Evolutionary conservation across 1,284 basidiomycete species (phyloP).

Genomic region (Leccinum subrobustum): DNA sequence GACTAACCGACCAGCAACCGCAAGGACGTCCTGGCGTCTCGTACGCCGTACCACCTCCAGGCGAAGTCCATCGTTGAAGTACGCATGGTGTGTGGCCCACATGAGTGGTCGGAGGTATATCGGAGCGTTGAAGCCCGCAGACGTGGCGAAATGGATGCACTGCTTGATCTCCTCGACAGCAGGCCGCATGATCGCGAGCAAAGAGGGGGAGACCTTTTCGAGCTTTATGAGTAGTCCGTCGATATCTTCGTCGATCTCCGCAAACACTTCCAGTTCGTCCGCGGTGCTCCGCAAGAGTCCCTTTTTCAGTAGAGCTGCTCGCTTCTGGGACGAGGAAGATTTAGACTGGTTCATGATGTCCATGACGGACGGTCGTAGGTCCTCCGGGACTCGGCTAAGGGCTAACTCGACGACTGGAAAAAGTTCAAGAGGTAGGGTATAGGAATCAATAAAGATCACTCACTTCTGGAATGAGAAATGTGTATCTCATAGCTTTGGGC

Average conservation of each 20-base stretch:
- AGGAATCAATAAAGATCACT: too few species aligned
- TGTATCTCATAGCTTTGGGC: conserved; percentile 66
- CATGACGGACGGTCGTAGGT: conserved; percentile 49
- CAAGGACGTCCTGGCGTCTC: conserved; percentile 73
- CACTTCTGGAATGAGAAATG: conserved; percentile 46
- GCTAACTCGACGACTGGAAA: too few species aligned
- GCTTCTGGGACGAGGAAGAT: conserved; percentile 64
- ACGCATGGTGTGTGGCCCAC: conserved; percentile 56
- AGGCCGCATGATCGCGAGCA: conserved; percentile 47
- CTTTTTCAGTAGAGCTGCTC: conserved; percentile 55
- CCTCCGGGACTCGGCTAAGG: conserved; percentile 13
- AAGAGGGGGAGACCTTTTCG: conserved; percentile 57
- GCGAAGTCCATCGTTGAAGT: conserved; percentile 74
- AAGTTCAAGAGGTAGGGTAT: too few species aligned
- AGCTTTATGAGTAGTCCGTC: conserved; percentile 45
- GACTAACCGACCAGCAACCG: conserved; percentile 73
- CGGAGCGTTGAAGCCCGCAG: conserved; percentile 62
- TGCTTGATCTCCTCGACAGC: conserved; percentile 62
- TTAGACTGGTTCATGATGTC: conserved; percentile 66
- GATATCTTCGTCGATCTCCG: too few species aligned
- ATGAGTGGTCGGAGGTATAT: conserved; percentile 75
- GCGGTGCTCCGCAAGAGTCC: conserved; percentile 59
- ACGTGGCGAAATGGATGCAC: conserved; percentile 59
- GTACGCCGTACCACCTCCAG: conserved; percentile 71
- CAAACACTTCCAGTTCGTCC: conserved; percentile 44